phyloP scores from a whole-genome alignment of 495 filamentous ascomycete species.

The Neurospora sp. region DNA sequence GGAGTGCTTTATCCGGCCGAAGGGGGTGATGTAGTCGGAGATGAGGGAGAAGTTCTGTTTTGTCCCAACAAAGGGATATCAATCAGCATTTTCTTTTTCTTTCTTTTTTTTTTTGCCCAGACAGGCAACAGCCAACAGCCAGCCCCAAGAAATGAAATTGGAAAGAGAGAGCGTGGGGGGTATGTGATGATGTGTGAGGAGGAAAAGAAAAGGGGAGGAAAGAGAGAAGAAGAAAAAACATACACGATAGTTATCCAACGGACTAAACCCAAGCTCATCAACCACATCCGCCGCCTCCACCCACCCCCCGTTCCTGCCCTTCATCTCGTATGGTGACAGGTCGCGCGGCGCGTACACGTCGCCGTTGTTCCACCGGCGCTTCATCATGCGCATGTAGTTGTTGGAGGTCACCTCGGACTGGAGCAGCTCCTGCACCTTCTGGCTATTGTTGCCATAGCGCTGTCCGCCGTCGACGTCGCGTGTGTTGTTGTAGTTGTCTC shows the following conservation, averaged over 20 bases:
- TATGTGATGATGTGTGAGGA: background rate
- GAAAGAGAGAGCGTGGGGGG: background rate
- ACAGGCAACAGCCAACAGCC: background rate
- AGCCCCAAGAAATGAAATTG: background rate
- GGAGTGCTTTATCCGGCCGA: slow-evolving; percentile 74
- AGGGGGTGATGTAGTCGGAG: slow-evolving; percentile 73
- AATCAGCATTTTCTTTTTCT: background rate
- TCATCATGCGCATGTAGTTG: slow-evolving; percentile 31
- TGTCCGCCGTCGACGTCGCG: background rate
- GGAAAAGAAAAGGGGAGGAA: background rate
- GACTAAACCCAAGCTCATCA: slow-evolving; percentile 71
- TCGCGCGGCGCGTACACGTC: slow-evolving; percentile 90
- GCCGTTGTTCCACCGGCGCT: slow-evolving; percentile 56
- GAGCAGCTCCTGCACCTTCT: slow-evolving; percentile 7
- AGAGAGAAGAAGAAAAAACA: slow-evolving; percentile 11
- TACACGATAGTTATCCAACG: slow-evolving; percentile 77
- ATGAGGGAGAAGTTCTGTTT: slow-evolving; percentile 84
- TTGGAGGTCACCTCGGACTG: slow-evolving; percentile 5
- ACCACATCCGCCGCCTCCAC: slow-evolving; percentile 56
- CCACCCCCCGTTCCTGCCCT: slow-evolving; percentile 33
- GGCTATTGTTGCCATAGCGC: background rate
- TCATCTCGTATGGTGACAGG: slow-evolving; percentile 65
- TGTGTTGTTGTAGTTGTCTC: background rate
- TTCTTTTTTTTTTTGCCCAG: background rate
- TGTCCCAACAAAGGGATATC: slow-evolving; percentile 1